Base-by-base conservation (phyloP, 495 filamentous ascomycete genomes). In the Neurospora sp. region DNA sequence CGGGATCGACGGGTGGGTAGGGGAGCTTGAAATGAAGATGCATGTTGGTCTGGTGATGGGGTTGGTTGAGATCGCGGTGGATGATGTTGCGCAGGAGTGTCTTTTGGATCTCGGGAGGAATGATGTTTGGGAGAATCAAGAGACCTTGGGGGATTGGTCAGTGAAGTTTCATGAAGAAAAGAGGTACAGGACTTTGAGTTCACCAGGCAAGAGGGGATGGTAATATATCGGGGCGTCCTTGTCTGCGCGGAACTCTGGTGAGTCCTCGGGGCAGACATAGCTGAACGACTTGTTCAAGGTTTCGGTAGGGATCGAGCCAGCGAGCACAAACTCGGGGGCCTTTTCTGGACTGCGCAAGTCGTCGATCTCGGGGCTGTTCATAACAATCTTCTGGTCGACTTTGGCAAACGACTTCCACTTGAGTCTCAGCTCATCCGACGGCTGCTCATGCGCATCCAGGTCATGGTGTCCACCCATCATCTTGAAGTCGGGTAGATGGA, bases 21-120 rank as follows among this genome's bases (percentile, higher is more conserved):
- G 90, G 88, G 11, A 98, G 83, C 60, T 91, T 79, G 80, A 94
- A 92, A 82, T 97, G 93, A 3, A 92, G 83, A 81, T 97, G 93
- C 16, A 97, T 81, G 83, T 98, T 98, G 73, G 95, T 97, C 77
- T 91, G 86, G 79, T 98, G 92, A 14, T 79, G 73, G 8, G 90
- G 88, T 76, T 92, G 87, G 72, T 91, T 91, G 16, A 98, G 88
- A 80, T 97, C 92, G 44, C 91, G 88, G 80, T 96, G 93, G 39
- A 97, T 83, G 76, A 97, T 82, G 35, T 87, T 87, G 14, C 83
- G 87, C 6, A 97, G 84, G 7, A 98, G 84, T 20, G 83, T 79
- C 72, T 85, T 84, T 81, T 98, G 95, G 27, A 91, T 85, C 5
- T 83, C 79, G 16, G 87, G 85, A 11, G 93, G 91, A 42, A 97